These are phyloP conservation scores for Cryptosporidium viatorum DNA, from an alignment of 169 alveolate genomes.

Conservation along the genomic window DNA sequence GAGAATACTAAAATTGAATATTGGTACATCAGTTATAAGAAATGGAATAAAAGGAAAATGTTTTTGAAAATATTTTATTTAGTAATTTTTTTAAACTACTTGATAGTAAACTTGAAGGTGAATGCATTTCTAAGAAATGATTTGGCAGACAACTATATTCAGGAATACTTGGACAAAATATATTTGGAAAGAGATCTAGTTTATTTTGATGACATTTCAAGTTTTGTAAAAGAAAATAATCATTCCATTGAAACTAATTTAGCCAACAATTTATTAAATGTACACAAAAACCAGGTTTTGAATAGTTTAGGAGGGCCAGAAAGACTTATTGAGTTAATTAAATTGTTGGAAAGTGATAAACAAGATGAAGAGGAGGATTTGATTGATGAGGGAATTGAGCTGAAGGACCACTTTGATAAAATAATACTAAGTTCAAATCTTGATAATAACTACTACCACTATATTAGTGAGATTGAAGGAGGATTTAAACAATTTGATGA, in stretches of 20 bases:
- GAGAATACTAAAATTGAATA: too few species aligned
- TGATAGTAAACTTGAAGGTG: neutral
- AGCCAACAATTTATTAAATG: neutral
- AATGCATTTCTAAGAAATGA: constrained; percentile 3
- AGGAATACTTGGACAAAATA: constrained; percentile 16
- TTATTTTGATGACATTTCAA: neutral
- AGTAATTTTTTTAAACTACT: neutral
- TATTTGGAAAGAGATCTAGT: constrained; percentile 26
- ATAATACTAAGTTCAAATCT: constrained; percentile 21
- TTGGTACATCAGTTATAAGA: neutral
- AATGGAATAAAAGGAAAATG: neutral
- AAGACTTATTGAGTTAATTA: constrained; percentile 21
- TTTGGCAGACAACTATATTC: constrained; percentile 15
- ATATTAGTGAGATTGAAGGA: constrained; percentile 10
- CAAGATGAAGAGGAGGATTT: constrained; percentile 42
- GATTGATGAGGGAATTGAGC: constrained; percentile 11
- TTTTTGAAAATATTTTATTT: neutral
- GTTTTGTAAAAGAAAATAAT: neutral
- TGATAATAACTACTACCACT: constrained; percentile 30
- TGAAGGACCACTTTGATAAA: constrained; percentile 23
- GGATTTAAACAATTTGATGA: neutral
- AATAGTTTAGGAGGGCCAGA: constrained; percentile 21
- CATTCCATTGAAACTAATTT: neutral
- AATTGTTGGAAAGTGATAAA: constrained; percentile 2
- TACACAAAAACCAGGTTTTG: neutral